A percentile compares a stretch with the other conserved stretches of the same genome.
phyloP scores from a whole-genome alignment of 306 rosid species.

The Citrullus amarus region DNA sequence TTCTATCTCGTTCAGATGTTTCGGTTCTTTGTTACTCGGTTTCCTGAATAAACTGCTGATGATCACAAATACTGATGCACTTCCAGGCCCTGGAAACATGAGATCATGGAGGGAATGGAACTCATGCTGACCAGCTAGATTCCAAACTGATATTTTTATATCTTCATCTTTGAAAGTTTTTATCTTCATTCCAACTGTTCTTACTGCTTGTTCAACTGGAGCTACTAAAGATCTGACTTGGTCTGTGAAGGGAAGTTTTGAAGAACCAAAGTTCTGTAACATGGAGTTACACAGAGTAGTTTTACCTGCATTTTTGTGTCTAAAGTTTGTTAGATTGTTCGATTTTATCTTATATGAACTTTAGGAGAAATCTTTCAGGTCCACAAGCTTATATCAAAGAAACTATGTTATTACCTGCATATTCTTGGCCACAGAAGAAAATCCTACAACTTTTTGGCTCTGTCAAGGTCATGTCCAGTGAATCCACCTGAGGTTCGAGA shows the following conservation, averaged over 20 bases:
- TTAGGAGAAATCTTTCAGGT: background rate
- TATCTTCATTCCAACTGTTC: slow-evolving; percentile 70
- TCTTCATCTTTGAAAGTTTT: slow-evolving; percentile 71
- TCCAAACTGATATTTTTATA: slow-evolving; percentile 78
- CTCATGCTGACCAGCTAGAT: slow-evolving; percentile 89
- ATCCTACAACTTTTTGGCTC: slow-evolving; percentile 81
- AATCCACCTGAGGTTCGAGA: slow-evolving; percentile 78
- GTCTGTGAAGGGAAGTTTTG: slow-evolving; percentile 53
- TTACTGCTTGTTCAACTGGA: slow-evolving; percentile 79
- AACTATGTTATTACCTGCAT: slow-evolving; percentile 39
- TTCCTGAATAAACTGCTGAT: slow-evolving; percentile 64
- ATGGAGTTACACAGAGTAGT: slow-evolving; percentile 70
- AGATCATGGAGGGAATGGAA: slow-evolving; percentile 85
- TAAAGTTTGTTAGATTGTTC: background rate
- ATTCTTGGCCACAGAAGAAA: slow-evolving; percentile 89
- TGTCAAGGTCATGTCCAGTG: slow-evolving; percentile 80
- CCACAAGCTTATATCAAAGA: background rate
- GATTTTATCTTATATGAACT: background rate
- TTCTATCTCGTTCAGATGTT: slow-evolving; percentile 60
- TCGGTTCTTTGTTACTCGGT: slow-evolving; percentile 67
- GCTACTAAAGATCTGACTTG: slow-evolving; percentile 75
- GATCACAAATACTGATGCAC: slow-evolving; percentile 71
- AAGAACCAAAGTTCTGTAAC: slow-evolving; percentile 59
- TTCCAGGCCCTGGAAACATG: slow-evolving; percentile 93
- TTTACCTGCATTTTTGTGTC: slow-evolving; percentile 51